Evolutionary conservation across 768 basidiomycete genomes (phyloP), one percentile per base, ranked within the genome.

Genomic region (Lanmaoa rubissima): DNA sequence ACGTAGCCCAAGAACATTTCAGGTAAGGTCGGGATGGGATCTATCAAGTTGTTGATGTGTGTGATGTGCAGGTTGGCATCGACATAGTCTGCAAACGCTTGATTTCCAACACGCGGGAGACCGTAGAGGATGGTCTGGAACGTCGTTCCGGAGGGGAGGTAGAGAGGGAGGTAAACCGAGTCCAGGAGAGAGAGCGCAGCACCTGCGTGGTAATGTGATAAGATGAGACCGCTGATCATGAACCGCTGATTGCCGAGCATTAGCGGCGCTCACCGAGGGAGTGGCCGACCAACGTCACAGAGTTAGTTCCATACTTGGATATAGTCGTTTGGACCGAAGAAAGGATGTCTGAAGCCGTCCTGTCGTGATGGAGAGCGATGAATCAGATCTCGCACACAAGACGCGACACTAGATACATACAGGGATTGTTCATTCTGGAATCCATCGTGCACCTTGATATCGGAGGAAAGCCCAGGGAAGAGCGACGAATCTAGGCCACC

Each of bases 11-110:
- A 38, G 55, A 73, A 74, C 58, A 12, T 63, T 1, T 57, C 63
- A 1, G 73, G 73, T 5, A 60, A 10, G 48, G 65, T 73, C n/a
- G 79, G 78, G 7, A 79, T 46, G 2, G 69, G 66, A 46, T 80
- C 78, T 35, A 73, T 58, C 53, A 65, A 39, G 70, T 86, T 84
- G 66, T 79, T 84, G 64, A 86, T 76, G 55, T 78, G 84, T 13
- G 75, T 82, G 17, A 84, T 52, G 2, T 67, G 60, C 39, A 73
- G 44, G 36, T 79, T 70, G 12, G 72, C 62, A 58, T 85, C 81
- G 46, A 85, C 76, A 57, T 79, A 80, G 62, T 83, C 62, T 1
- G 84, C 84, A 58, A 86, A 87, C 0, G 72, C 79, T 64, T 80
- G 74, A 65, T 86, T 86, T 28, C 85, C 84, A 4, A 74, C 74